Percentiles rank a stretch among this genome's conserved stretches.
phyloP scores from a whole-genome alignment of 768 basidiomycete genomes.

The Strobilomyces confusus region DNA sequence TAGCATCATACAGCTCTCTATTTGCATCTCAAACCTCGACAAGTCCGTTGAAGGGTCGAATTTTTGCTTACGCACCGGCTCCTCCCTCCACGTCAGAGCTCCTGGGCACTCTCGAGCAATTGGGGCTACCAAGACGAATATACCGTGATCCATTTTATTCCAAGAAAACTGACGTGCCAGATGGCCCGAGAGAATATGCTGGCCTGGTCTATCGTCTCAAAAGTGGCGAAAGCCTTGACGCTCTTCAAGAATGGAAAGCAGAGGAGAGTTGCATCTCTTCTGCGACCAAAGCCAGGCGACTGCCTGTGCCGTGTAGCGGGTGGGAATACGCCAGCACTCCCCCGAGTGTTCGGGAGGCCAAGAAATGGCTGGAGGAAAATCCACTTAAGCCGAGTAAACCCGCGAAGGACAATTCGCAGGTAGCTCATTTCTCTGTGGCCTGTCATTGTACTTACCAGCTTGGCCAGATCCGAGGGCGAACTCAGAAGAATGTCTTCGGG shows the following conservation, averaged over 20 bases:
- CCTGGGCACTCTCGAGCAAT: conserved; percentile 38
- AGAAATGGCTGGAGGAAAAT: conserved; percentile 46
- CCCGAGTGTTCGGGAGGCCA: conserved; percentile 52
- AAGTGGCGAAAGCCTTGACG: conserved; percentile 53
- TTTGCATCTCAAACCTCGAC: conserved; percentile 2
- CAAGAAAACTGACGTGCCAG: conserved; percentile 62
- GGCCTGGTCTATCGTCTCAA: conserved; percentile 72
- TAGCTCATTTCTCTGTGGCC: conserved; percentile 13
- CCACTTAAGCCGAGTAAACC: conserved; percentile 14
- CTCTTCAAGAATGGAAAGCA: conserved; percentile 58
- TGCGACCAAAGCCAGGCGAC: not conserved
- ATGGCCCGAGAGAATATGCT: conserved; percentile 68
- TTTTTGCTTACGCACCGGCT: conserved; percentile 42
- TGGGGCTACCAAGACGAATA: conserved; percentile 52
- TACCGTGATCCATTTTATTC: conserved; percentile 86
- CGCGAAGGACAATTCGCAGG: conserved; percentile 48
- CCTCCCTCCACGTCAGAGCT: conserved; percentile 54
- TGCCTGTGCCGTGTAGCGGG: conserved; percentile 41
- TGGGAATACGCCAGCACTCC: conserved; percentile 82
- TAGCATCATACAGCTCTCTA: conserved; percentile 19
- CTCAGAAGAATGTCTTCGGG: conserved; percentile 69
- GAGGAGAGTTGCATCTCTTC: conserved; percentile 3
- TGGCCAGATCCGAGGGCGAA: conserved; percentile 66
- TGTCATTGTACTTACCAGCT: not conserved
- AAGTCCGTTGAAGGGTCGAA: not conserved